These are phyloP conservation scores for Martensiomyces pterosporus DNA, from an alignment of 192 early-diverging fungal genomes.

Conservation along the genomic window DNA sequence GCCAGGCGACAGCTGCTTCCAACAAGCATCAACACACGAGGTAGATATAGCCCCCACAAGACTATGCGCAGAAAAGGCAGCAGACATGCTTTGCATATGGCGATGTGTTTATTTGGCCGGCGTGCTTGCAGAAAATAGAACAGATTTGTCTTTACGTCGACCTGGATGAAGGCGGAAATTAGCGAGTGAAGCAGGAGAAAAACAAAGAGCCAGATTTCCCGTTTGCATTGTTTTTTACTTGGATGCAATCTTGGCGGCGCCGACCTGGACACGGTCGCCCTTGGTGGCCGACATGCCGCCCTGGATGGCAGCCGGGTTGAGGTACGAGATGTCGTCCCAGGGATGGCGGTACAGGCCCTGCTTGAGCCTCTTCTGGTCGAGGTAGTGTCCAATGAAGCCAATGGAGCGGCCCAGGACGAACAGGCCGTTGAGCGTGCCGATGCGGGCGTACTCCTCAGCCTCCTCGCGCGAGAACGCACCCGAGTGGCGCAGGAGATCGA, in stretches of 20 bases:
- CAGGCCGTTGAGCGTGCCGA: slow-evolving; percentile 93
- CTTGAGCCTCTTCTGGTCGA: slow-evolving; percentile 98
- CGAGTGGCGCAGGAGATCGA: slow-evolving; percentile 87
- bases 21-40: no score
- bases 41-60: no score
- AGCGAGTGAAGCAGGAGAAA: no score
- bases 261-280: slow-evolving; percentile 48
- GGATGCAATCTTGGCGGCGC: slow-evolving; percentile 45
- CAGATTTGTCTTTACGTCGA: no score
- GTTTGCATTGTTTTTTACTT: slow-evolving; percentile 22
- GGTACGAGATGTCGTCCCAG: slow-evolving; percentile 95
- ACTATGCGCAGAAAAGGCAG: no score
- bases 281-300: slow-evolving; percentile 11
- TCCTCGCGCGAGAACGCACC: slow-evolving; percentile 92
- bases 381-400: slow-evolving; percentile 96
- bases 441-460: slow-evolving; percentile 92
- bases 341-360: slow-evolving; percentile 98
- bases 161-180: no score
- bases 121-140: no score
- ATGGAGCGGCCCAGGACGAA: slow-evolving; percentile 94
- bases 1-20: no score
- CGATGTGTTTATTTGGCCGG: no score
- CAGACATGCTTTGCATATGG: no score
- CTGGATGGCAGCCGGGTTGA: slow-evolving; percentile 49
- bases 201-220: no score